Conservation (phyloP, 2,329 filamentous ascomycete species). For the Pezicula rhizophila region DNA sequence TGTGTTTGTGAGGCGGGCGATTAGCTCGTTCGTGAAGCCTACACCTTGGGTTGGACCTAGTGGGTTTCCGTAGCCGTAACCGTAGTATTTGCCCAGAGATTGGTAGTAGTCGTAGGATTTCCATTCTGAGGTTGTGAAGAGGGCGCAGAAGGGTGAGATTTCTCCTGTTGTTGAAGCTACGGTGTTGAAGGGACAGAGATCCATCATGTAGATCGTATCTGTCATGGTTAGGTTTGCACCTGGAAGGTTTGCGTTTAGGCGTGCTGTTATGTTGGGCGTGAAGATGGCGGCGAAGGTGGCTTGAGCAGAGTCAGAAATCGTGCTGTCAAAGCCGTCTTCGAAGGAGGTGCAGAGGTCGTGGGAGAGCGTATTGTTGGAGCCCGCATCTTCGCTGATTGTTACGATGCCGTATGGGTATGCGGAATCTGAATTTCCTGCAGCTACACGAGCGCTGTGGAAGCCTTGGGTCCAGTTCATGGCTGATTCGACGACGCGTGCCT, state of each 20-base stretch:
- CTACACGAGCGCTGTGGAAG: conserved; percentile 48
- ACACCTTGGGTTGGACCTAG: conserved; percentile 81
- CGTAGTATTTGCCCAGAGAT: conserved; percentile 78
- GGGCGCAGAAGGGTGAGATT: conserved; percentile 65
- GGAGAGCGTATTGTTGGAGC: conserved; percentile 75
- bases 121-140: conserved; percentile 75
- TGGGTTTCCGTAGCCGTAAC: conserved; percentile 68
- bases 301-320: conserved; percentile 45
- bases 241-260: conserved; percentile 63
- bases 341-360: conserved; percentile 68
- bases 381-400: conserved; percentile 61
- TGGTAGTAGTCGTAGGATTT: conserved; percentile 73
- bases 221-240: conserved; percentile 57
- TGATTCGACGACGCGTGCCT: conserved; percentile 67
- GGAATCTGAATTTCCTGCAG: conserved; percentile 31
- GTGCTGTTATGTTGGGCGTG: conserved; percentile 57
- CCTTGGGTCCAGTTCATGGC: conserved; percentile 71
- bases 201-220: conserved; percentile 73
- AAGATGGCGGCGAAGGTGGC: conserved; percentile 57
- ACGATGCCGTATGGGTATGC: conserved; percentile 50
- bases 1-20: conserved; percentile 67
- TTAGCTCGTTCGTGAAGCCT: conserved; percentile 81
- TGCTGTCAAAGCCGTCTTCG: conserved; percentile 49
- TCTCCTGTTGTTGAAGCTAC: conserved; percentile 53
- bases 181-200: conserved; percentile 80